These are phyloP conservation scores for Dovyalis caffra DNA, from an alignment of 345 rosid species.

Conservation along the genomic window DNA sequence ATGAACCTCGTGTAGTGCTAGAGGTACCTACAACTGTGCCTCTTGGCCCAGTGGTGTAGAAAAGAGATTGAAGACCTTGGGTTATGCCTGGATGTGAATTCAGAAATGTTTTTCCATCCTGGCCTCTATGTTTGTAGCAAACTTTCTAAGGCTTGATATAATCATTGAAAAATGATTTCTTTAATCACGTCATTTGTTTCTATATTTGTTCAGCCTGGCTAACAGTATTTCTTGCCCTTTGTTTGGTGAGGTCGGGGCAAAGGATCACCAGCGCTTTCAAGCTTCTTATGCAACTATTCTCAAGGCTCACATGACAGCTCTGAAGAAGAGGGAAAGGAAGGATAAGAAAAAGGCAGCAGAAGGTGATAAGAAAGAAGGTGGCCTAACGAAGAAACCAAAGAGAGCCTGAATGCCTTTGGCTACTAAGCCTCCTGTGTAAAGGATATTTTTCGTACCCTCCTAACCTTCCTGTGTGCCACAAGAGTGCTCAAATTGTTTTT, in stretches of 20 bases:
- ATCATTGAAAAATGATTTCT: neutral
- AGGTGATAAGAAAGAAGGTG: slow-evolving; percentile 48
- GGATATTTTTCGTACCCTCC: neutral
- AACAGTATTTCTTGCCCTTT: slow-evolving; percentile 1
- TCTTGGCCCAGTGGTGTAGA: no score
- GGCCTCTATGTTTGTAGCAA: no score
- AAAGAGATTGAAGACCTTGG: no score
- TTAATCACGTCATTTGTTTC: neutral
- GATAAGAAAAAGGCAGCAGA: slow-evolving; percentile 75
- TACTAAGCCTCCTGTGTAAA: slow-evolving; percentile 1
- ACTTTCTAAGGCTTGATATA: no score
- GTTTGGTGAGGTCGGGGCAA: slow-evolving; percentile 65
- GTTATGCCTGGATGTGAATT: no score
- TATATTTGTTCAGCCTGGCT: neutral
- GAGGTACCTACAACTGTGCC: no score
- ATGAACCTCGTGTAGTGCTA: no score
- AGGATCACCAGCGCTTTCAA: slow-evolving; percentile 92
- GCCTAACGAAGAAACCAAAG: slow-evolving; percentile 27
- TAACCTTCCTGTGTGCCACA: neutral
- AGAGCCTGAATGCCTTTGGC: slow-evolving; percentile 19
- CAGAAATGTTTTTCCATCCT: no score
- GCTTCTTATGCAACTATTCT: slow-evolving; percentile 91
- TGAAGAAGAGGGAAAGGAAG: slow-evolving; percentile 94
- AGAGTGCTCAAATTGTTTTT: neutral
- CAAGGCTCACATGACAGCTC: slow-evolving; percentile 83